Conservation (phyloP, 2,329 filamentous ascomycete genomes). For the Domatiomyces globalis region DNA sequence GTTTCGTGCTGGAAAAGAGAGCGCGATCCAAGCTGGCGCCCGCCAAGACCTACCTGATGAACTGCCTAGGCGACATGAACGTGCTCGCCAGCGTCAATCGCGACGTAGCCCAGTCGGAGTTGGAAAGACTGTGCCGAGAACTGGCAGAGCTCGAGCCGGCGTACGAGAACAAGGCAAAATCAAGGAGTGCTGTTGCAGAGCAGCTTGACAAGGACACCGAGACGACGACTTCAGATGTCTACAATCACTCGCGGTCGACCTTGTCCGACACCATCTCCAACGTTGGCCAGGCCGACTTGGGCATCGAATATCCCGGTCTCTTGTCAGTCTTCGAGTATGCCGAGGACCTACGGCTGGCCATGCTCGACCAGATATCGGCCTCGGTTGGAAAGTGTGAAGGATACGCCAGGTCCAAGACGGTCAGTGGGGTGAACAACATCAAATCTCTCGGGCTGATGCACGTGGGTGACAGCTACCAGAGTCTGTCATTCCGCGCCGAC, state of each 20-base stretch:
- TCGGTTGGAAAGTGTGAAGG: constrained; percentile 73
- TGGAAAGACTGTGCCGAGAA: constrained; percentile 69
- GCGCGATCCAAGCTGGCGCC: constrained; percentile 90
- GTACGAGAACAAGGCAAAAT: constrained; percentile 69
- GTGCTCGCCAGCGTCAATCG: constrained; percentile 73
- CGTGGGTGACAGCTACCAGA: constrained; percentile 71
- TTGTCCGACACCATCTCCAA: constrained; percentile 61
- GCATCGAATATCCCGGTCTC: constrained; percentile 74
- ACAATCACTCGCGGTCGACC: constrained; percentile 63
- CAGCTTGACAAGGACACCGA: constrained; percentile 72
- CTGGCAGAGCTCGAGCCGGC: constrained; percentile 70
- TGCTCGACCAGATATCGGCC: constrained; percentile 73
- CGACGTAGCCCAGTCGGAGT: constrained; percentile 71
- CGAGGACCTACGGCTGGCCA: constrained; percentile 80
- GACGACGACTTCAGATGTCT: constrained; percentile 70
- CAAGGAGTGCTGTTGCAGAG: constrained; percentile 64
- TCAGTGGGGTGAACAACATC: constrained; percentile 70
- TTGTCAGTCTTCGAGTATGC: constrained; percentile 81
- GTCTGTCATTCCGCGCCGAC: constrained; percentile 76
- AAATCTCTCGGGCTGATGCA: constrained; percentile 80
- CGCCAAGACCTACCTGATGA: constrained; percentile 86
- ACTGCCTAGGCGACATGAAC: constrained; percentile 77
- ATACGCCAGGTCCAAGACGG: constrained; percentile 62
- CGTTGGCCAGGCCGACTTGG: constrained; percentile 62
- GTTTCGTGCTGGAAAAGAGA: constrained; percentile 91